phyloP scores from a whole-genome alignment of 2,329 filamentous ascomycete genomes.

The Ascochyta fabae region DNA sequence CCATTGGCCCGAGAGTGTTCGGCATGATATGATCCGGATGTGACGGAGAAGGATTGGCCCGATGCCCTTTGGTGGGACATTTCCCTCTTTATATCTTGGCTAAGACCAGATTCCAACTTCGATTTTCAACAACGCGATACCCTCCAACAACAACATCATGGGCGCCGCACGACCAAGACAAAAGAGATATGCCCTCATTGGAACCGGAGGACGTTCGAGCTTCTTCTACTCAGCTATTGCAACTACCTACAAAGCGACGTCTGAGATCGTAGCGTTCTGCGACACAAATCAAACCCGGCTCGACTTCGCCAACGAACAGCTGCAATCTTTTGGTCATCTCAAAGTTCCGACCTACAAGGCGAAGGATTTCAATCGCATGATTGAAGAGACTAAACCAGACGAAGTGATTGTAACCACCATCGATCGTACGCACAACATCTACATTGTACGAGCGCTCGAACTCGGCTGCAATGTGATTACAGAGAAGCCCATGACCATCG shows the following conservation, averaged over 20 bases:
- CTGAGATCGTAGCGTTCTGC: conserved; percentile 62
- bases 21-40: conserved; percentile 16
- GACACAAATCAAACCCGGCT: conserved; percentile 68
- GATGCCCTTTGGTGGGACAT: conserved; percentile 10
- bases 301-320: conserved; percentile 61
- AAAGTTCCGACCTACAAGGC: conserved; percentile 63
- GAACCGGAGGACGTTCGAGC: conserved; percentile 64
- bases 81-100: conserved; percentile 15
- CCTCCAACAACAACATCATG: conserved; percentile 11
- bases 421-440: conserved; percentile 66
- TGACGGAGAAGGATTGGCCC: conserved; percentile 13
- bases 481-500: conserved; percentile 71
- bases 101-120: not conserved
- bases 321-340: conserved; percentile 56
- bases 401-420: conserved; percentile 69
- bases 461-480: conserved; percentile 67
- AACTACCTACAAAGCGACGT: conserved; percentile 58
- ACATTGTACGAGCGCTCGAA: conserved; percentile 66
- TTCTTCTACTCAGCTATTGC: conserved; percentile 68
- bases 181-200: conserved; percentile 61
- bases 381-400: conserved; percentile 62
- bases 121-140: not conserved
- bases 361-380: conserved; percentile 64
- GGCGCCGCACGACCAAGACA: conserved; percentile 15
- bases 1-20: not conserved